Evolutionary conservation across 306 rosid species (phyloP).

Genomic region (Rubus idaeus): DNA sequence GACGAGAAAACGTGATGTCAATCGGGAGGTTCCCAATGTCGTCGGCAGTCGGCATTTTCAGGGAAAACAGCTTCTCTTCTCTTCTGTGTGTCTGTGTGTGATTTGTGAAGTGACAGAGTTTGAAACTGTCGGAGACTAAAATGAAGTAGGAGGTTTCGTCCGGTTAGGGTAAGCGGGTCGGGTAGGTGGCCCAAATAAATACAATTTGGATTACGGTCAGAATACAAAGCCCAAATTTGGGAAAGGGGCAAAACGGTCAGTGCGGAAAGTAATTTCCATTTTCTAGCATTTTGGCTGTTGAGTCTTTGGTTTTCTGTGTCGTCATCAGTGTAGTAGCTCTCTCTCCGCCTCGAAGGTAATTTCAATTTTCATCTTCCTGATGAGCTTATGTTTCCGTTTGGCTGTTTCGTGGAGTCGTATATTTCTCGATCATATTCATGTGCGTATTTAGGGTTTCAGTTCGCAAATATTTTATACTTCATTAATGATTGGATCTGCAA

Average conservation of each 20-base stretch:
- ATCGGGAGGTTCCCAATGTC: slow-evolving; percentile 81
- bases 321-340: not conserved
- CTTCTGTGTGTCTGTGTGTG: not conserved
- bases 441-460: slow-evolving; percentile 11
- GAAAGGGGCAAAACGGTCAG: slow-evolving; percentile 12
- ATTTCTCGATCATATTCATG: not conserved
- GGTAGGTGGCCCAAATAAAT: not conserved
- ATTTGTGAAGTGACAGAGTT: not conserved
- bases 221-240: not conserved
- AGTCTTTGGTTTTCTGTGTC: not conserved
- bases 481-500: slow-evolving; percentile 16
- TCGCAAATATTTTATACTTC: not conserved
- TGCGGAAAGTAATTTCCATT: not conserved
- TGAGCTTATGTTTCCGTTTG: not conserved
- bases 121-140: not conserved
- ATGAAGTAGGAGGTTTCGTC: not conserved
- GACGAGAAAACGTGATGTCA: slow-evolving; percentile 90
- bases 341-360: slow-evolving; percentile 10
- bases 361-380: not conserved
- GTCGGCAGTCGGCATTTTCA: slow-evolving; percentile 62
- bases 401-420: not conserved
- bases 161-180: not conserved
- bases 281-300: not conserved
- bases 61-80: slow-evolving; percentile 1
- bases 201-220: no score